A percentile compares a stretch with the other conserved stretches of the same genome.
Conservation (phyloP, 352 stramenopile species). For the Halophytophthora polymorphica region DNA sequence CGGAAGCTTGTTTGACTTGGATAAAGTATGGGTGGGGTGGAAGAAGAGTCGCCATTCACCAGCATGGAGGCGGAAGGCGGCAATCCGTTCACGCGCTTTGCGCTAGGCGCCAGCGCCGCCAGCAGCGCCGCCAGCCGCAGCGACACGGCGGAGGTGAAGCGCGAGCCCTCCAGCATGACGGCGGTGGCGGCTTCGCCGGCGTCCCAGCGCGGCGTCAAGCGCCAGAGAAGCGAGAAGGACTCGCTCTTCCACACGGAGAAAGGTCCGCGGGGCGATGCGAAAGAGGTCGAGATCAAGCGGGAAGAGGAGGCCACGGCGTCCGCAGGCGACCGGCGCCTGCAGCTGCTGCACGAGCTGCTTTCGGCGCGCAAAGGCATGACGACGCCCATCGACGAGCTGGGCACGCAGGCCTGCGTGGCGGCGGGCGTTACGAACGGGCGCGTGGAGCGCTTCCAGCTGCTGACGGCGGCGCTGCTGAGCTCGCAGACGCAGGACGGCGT, state of each 20-base stretch:
- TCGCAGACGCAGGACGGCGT: constrained; percentile 71
- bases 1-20: no score
- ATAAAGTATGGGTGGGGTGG: not conserved
- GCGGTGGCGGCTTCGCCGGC: not conserved
- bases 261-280: no score
- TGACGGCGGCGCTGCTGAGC: constrained; percentile 63
- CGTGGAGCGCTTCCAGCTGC: constrained; percentile 56
- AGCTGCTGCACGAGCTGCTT: constrained; percentile 39
- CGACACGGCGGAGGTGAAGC: constrained; percentile 12
- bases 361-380: constrained; percentile 28
- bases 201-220: constrained; percentile 15
- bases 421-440: constrained; percentile 15
- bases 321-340: constrained; percentile 19
- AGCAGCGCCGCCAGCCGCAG: not conserved
- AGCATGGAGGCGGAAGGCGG: constrained; percentile 7
- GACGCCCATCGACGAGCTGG: constrained; percentile 63
- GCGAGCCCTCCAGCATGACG: not conserved
- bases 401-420: constrained; percentile 62
- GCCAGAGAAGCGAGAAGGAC: constrained; percentile 9
- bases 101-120: constrained; percentile 31
- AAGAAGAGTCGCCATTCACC: no score
- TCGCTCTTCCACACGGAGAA: no score
- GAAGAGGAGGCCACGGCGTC: constrained; percentile 5
- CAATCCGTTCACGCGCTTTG: constrained; percentile 72
- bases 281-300: constrained; percentile 7